These are phyloP conservation scores for Xanthoparmelia taractica DNA, from an alignment of 495 filamentous ascomycete genomes.

Conservation along the genomic window DNA sequence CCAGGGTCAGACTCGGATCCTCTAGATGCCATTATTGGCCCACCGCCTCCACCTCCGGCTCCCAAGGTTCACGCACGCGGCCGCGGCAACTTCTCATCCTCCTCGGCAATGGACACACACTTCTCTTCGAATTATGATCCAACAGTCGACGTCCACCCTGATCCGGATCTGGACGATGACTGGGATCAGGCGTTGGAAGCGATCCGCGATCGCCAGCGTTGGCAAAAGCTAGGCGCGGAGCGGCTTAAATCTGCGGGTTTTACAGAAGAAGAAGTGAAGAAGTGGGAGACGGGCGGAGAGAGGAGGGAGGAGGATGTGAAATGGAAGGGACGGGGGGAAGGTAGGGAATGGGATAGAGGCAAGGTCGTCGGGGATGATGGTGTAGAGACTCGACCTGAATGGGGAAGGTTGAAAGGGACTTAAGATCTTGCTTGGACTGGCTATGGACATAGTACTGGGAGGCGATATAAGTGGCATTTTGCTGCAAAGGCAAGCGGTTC, in stretches of 20 bases:
- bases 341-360: constrained; percentile 87
- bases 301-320: constrained; percentile 87
- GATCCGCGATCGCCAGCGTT: constrained; percentile 70
- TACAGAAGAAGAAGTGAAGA: constrained; percentile 63
- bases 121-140: constrained; percentile 78
- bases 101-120: constrained; percentile 68
- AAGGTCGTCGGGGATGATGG: constrained; percentile 66
- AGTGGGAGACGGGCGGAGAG: constrained; percentile 62
- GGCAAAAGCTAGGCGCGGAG: constrained; percentile 72
- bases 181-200: constrained; percentile 83
- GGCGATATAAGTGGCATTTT: no score
- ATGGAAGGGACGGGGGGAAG: constrained; percentile 73
- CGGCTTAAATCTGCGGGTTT: constrained; percentile 72
- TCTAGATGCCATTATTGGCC: constrained; percentile 72
- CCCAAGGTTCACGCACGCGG: constrained; percentile 57
- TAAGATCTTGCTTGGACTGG: neutral
- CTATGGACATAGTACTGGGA: neutral
- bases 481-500: neutral
- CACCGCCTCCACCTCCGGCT: constrained; percentile 50
- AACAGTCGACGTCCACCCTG: constrained; percentile 53
- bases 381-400: constrained; percentile 18
- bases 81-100: constrained; percentile 54
- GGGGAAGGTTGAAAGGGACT: constrained; percentile 21
- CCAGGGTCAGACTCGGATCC: constrained; percentile 57
- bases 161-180: constrained; percentile 48